These are phyloP conservation scores for Ceratobasidium sp. DNA, from an alignment of 1,284 basidiomycete species.

Conservation along the genomic window DNA sequence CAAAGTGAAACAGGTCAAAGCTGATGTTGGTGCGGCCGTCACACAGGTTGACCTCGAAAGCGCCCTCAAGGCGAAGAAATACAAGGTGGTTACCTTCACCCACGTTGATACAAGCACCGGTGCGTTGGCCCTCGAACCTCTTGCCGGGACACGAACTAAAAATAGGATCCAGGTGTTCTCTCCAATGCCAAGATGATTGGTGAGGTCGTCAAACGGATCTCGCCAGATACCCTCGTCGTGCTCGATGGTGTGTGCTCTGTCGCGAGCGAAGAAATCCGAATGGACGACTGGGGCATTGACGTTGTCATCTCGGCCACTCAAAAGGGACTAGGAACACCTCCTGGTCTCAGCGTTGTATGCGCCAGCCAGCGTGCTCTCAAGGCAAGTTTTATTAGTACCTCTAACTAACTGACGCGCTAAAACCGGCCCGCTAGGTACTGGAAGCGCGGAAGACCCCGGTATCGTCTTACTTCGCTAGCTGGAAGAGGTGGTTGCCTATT, in stretches of 20 bases:
- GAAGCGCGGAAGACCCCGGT: conserved; percentile 74
- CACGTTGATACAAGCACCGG: conserved; percentile 95
- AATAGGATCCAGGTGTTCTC: conserved; percentile 66
- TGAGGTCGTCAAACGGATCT: conserved; percentile 75
- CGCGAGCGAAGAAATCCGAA: conserved; percentile 92
- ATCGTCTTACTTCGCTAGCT: conserved; percentile 85
- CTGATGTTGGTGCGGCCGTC: conserved; percentile 82
- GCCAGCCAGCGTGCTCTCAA: conserved; percentile 83
- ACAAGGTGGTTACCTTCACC: conserved; percentile 91
- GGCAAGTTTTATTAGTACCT: conserved; percentile 48
- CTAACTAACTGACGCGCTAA: not conserved
- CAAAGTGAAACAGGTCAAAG: conserved; percentile 84
- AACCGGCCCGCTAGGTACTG: conserved; percentile 58
- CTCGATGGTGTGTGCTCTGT: conserved; percentile 96
- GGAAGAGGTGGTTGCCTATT: conserved; percentile 93
- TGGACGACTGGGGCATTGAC: conserved; percentile 95
- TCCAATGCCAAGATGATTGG: conserved; percentile 84
- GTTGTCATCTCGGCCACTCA: conserved; percentile 90
- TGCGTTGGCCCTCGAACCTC: conserved; percentile 41
- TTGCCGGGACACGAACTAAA: not conserved
- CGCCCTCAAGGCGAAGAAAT: conserved; percentile 81
- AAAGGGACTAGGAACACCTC: conserved; percentile 95
- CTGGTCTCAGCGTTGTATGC: conserved; percentile 87
- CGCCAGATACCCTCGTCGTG: conserved; percentile 87
- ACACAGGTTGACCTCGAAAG: conserved; percentile 66